These are phyloP conservation scores for Penicillium robsamsonii DNA, from an alignment of 495 filamentous ascomycete species.

Conservation along the genomic window DNA sequence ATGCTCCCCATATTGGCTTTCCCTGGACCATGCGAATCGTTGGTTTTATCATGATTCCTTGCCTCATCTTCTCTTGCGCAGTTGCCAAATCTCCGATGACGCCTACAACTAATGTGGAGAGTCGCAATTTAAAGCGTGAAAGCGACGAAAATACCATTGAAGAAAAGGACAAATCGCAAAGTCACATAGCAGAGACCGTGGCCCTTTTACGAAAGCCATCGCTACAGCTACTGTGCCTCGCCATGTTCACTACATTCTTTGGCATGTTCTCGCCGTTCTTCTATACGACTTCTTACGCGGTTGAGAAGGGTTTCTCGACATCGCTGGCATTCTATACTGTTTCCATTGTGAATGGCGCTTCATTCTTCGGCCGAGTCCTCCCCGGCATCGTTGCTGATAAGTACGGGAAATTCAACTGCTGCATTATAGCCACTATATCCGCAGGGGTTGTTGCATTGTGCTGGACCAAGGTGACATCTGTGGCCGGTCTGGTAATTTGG, in stretches of 20 bases:
- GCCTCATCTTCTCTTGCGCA: constrained; percentile 54
- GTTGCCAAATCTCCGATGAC: constrained; percentile 12
- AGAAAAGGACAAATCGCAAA: neutral
- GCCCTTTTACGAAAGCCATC: constrained; percentile 24
- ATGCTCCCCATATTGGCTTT: constrained; percentile 40
- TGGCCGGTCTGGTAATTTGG: constrained; percentile 36
- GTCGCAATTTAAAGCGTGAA: neutral
- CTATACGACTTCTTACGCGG: constrained; percentile 40
- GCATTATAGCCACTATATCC: constrained; percentile 55
- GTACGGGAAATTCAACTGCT: constrained; percentile 67
- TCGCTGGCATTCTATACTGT: constrained; percentile 43
- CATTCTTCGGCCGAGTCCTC: constrained; percentile 40
- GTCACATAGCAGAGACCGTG: constrained; percentile 18
- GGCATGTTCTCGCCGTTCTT: constrained; percentile 51
- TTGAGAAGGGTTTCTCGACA: constrained; percentile 33
- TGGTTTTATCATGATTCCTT: constrained; percentile 49
- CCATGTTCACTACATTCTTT: constrained; percentile 43
- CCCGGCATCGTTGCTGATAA: constrained; percentile 64
- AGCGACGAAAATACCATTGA: neutral
- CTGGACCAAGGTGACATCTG: constrained; percentile 37
- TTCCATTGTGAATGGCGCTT: constrained; percentile 48
- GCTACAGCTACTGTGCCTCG: constrained; percentile 49
- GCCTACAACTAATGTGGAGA: neutral
- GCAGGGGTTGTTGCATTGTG: constrained; percentile 51
- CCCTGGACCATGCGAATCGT: constrained; percentile 51